These are phyloP conservation scores for Pestalotiopsis sp. DNA, from an alignment of 2,329 filamentous ascomycete species.

Conservation along the genomic window DNA sequence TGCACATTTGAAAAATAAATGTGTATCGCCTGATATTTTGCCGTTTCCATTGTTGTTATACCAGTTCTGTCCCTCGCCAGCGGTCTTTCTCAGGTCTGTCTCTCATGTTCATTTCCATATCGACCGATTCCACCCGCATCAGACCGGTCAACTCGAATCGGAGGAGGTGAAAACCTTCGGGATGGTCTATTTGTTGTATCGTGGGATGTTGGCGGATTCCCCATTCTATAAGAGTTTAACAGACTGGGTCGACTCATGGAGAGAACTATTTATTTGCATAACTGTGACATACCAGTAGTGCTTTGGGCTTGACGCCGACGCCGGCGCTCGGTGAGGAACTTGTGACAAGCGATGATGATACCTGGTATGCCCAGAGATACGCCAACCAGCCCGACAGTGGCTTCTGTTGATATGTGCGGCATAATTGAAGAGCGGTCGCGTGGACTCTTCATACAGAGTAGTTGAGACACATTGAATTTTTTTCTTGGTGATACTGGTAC, in stretches of 20 bases:
- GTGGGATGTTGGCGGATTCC: not conserved
- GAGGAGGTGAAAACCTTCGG: not conserved
- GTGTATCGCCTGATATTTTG: too few species aligned
- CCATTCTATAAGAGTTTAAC: not conserved
- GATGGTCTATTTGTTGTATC: not conserved
- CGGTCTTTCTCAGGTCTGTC: not conserved
- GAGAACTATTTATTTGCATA: rapidly evolving
- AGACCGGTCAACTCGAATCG: not conserved
- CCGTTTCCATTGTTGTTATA: not conserved
- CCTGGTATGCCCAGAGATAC: not conserved
- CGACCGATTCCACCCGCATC: not conserved
- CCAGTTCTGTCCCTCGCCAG: not conserved
- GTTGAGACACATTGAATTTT: not conserved
- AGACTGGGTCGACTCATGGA: not conserved
- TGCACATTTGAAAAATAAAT: too few species aligned
- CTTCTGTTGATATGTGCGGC: not conserved
- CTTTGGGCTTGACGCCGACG: not conserved
- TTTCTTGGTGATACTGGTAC: not conserved
- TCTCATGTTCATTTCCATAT: not conserved
- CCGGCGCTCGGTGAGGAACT: not conserved
- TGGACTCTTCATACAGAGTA: not conserved
- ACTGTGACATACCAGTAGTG: not conserved
- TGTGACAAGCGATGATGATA: not conserved
- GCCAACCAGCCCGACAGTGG: not conserved
- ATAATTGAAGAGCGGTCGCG: not conserved